These are phyloP conservation scores for Gastrolobium bilobum DNA, from an alignment of 306 rosid species.

Conservation along the genomic window DNA sequence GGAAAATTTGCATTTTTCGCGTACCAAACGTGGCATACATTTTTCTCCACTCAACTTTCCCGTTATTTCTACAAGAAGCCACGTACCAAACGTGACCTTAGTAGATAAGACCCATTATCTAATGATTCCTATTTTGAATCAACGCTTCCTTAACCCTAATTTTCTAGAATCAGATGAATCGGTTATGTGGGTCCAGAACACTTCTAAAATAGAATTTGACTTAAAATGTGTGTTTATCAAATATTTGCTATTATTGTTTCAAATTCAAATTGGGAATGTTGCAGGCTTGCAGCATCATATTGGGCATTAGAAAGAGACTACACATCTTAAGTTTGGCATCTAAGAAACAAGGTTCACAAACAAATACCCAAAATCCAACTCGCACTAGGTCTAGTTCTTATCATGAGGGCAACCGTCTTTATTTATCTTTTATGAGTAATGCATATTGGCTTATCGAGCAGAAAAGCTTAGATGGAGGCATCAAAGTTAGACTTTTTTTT, in stretches of 20 bases:
- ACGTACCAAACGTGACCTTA: too few species aligned
- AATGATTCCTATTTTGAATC: too few species aligned
- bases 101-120: too few species aligned
- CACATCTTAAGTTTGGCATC: background rate
- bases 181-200: background rate
- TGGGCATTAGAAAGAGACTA: constrained; percentile 31
- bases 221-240: background rate
- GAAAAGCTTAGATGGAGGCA: background rate
- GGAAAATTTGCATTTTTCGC: too few species aligned
- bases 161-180: too few species aligned
- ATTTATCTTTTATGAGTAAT: background rate
- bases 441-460: background rate
- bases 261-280: background rate
- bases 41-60: too few species aligned
- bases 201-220: background rate
- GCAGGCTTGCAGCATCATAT: background rate
- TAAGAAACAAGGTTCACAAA: constrained; percentile 18
- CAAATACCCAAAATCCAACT: constrained; percentile 28
- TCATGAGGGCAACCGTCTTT: background rate
- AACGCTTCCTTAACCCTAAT: too few species aligned
- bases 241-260: background rate
- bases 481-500: background rate
- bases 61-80: too few species aligned
- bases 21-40: too few species aligned
- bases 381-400: constrained; percentile 9